Conservation (phyloP, 345 rosid genomes). For the Lepidium africanum region DNA sequence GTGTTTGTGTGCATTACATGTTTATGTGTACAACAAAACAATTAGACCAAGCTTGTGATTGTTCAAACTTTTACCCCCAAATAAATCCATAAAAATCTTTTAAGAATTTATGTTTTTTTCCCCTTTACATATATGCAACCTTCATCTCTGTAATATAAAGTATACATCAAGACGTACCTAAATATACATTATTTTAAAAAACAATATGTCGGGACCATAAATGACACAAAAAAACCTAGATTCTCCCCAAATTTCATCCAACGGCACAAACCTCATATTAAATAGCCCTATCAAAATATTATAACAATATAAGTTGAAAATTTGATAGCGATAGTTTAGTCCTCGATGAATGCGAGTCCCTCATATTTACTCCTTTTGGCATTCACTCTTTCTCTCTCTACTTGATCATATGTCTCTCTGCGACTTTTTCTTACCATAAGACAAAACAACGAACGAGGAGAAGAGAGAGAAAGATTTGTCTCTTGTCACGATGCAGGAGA, state of each 20-base stretch:
- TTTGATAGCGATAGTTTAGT: slow-evolving; percentile 64
- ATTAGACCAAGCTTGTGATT: slow-evolving; percentile 10
- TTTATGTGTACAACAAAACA: slow-evolving; percentile 17
- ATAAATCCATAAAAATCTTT: neutral
- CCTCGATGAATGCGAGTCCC: slow-evolving; percentile 38
- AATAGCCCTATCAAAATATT: slow-evolving; percentile 19
- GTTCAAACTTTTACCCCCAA: slow-evolving; percentile 2
- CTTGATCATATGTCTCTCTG: slow-evolving; percentile 1
- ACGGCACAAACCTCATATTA: slow-evolving; percentile 26
- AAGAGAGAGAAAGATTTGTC: neutral
- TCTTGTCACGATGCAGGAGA: slow-evolving; percentile 37
- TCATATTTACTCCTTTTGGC: slow-evolving; percentile 38
- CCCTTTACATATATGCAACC: slow-evolving; percentile 13
- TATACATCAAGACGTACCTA: no score
- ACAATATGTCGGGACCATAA: neutral
- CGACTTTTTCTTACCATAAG: slow-evolving; percentile 3
- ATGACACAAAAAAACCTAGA: slow-evolving; percentile 23
- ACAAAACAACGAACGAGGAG: slow-evolving; percentile 4
- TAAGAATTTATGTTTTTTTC: slow-evolving; percentile 19
- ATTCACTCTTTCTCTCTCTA: slow-evolving; percentile 7
- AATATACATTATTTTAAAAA: no score
- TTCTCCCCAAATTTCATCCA: slow-evolving; percentile 27
- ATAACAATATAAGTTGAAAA: slow-evolving; percentile 4
- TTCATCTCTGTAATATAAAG: no score
- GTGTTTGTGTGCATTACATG: slow-evolving; percentile 15